Conservation (phyloP, 2,329 filamentous ascomycete genomes). For the Orbilia javanica region DNA sequence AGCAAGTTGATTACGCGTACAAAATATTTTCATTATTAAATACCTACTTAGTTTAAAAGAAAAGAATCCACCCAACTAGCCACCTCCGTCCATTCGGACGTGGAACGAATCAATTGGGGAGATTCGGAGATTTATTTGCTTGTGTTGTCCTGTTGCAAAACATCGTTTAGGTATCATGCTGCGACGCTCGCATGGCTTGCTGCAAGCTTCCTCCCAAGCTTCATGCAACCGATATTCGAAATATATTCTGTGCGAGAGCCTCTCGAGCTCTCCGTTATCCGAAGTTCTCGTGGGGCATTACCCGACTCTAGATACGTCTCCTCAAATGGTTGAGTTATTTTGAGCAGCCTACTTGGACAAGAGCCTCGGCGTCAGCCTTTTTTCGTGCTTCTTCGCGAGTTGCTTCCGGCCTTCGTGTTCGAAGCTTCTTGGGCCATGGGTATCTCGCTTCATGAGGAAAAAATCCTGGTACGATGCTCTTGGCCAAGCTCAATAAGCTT, state of each 20-base stretch:
- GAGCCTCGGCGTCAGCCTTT: background rate
- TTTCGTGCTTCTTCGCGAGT: conserved; percentile 2
- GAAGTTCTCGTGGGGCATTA: background rate
- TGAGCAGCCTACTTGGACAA: background rate
- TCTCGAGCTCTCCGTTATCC: background rate
- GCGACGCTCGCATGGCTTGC: background rate
- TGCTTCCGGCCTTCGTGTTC: too few species aligned
- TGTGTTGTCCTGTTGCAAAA: conserved; percentile 19
- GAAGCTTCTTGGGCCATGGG: background rate
- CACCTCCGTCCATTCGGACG: background rate
- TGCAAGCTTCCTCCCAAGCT: background rate
- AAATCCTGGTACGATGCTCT: background rate
- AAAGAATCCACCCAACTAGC: background rate
- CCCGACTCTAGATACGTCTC: background rate
- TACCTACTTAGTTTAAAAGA: too few species aligned
- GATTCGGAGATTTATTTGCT: background rate
- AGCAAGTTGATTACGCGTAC: conserved; percentile 13
- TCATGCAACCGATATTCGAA: background rate
- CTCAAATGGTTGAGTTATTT: background rate
- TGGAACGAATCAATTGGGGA: too few species aligned
- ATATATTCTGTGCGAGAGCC: too few species aligned
- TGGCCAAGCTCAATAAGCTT: conserved; percentile 17
- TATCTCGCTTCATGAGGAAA: background rate
- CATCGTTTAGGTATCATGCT: background rate
- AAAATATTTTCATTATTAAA: background rate